Evolutionary conservation across 306 rosid genomes (phyloP).

Genomic region (cucumber (Cucumis sativus)): DNA sequence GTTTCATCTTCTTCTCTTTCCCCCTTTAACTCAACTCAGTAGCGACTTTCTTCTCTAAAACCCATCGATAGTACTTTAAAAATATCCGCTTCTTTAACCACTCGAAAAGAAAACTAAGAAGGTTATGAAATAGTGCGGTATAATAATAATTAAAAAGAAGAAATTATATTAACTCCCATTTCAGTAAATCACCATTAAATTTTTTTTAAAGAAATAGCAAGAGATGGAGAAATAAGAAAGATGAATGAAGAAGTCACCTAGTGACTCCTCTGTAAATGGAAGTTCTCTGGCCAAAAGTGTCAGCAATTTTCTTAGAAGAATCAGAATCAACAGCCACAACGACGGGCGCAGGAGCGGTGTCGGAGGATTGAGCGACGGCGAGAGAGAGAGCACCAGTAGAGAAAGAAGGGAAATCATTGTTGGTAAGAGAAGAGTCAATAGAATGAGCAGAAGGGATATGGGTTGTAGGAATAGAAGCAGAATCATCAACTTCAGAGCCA

Average conservation of each 20-base stretch:
- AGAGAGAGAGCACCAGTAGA: constrained; percentile 47
- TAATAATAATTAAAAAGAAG: too few species aligned
- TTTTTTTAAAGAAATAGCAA: too few species aligned
- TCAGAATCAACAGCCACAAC: constrained; percentile 29
- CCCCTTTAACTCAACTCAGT: too few species aligned
- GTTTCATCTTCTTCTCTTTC: not conserved
- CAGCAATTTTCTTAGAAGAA: constrained; percentile 48
- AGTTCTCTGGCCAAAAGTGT: constrained; percentile 91
- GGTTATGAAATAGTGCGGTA: too few species aligned
- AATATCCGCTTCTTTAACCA: too few species aligned
- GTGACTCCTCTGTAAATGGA: constrained; percentile 98
- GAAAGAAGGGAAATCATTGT: constrained; percentile 40
- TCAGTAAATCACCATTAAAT: not conserved
- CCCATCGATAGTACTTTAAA: too few species aligned
- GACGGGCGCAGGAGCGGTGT: constrained; percentile 15
- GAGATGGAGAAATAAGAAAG: too few species aligned
- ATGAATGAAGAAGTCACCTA: constrained; percentile 21
- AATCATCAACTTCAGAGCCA: constrained; percentile 93
- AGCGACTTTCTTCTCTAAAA: too few species aligned
- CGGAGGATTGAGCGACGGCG: constrained; percentile 28
- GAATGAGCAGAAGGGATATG: constrained; percentile 41
- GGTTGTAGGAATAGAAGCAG: constrained; percentile 39
- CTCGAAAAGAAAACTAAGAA: too few species aligned
- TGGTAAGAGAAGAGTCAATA: constrained; percentile 40
- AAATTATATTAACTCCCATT: not conserved